These are phyloP conservation scores for Paragyromitra xinjiangensis DNA, from an alignment of 495 filamentous ascomycete species.

Conservation along the genomic window DNA sequence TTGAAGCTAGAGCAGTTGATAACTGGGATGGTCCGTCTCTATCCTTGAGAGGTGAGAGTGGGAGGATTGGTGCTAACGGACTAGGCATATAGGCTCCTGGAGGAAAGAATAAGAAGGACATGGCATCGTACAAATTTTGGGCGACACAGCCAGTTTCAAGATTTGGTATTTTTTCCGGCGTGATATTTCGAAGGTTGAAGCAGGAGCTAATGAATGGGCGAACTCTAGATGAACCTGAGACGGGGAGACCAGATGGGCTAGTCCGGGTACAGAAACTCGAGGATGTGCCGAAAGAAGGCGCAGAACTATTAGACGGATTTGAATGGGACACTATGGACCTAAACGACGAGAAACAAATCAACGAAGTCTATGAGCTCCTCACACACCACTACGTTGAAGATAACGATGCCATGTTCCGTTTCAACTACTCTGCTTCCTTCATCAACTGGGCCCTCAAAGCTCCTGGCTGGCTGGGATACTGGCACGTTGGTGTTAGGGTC, in stretches of 20 bases:
- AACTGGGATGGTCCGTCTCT: constrained; percentile 70
- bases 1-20: constrained; percentile 80
- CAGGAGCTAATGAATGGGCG: constrained; percentile 21
- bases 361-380: constrained; percentile 87
- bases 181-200: background rate
- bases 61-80: constrained; percentile 18
- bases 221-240: constrained; percentile 51
- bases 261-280: constrained; percentile 73
- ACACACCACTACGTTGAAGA: constrained; percentile 97
- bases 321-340: constrained; percentile 95
- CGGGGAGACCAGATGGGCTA: constrained; percentile 62
- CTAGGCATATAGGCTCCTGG: constrained; percentile 61
- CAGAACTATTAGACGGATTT: constrained; percentile 74
- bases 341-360: constrained; percentile 70
- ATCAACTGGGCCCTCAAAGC: constrained; percentile 93
- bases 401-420: constrained; percentile 93
- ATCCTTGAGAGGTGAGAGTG: background rate
- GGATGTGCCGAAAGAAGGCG: constrained; percentile 74
- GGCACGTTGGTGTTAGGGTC: constrained; percentile 92
- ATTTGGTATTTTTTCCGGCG: constrained; percentile 65
- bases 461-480: constrained; percentile 93
- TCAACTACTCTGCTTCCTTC: constrained; percentile 89
- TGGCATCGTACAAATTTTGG: constrained; percentile 98
- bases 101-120: constrained; percentile 91
- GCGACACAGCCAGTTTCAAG: constrained; percentile 92